Conservation (phyloP, 2,329 filamentous ascomycete species). For the Claviceps purpurea region DNA sequence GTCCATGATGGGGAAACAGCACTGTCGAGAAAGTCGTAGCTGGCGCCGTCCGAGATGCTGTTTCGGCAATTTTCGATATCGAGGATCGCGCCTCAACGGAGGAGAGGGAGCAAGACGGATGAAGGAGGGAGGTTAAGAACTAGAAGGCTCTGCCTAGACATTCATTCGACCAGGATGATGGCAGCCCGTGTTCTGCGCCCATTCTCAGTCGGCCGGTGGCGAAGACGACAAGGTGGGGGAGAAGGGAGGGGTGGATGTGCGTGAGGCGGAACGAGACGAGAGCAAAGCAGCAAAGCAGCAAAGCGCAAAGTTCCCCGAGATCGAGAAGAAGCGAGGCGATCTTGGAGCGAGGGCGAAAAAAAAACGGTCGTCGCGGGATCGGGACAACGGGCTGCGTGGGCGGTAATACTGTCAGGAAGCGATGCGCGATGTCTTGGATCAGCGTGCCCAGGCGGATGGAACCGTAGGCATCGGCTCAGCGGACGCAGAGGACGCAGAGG, state of each 20-base stretch:
- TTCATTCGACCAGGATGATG: slow-evolving; percentile 13
- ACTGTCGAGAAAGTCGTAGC: slow-evolving; percentile 6
- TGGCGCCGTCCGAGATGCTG: background rate
- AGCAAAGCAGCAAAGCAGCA: background rate
- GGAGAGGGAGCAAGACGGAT: background rate
- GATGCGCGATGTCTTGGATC: no score
- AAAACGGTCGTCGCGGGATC: no score
- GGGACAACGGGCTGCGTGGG: no score
- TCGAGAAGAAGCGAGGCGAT: background rate
- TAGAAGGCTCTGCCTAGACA: slow-evolving; percentile 12
- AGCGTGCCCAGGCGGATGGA: no score
- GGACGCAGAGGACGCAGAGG: no score
- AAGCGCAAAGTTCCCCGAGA: background rate
- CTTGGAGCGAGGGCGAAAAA: no score
- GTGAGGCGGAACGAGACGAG: background rate
- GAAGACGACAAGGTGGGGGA: background rate
- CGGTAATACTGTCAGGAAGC: no score
- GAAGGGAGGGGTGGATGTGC: background rate
- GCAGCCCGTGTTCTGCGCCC: slow-evolving; percentile 15
- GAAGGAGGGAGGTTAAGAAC: slow-evolving; percentile 3
- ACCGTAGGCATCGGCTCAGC: no score
- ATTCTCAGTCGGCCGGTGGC: slow-evolving; percentile 17
- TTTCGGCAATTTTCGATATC: background rate
- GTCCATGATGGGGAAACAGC: slow-evolving; percentile 30
- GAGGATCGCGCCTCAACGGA: background rate